Conservation (phyloP, 2,329 filamentous ascomycete species). For the Nemania serpens region DNA sequence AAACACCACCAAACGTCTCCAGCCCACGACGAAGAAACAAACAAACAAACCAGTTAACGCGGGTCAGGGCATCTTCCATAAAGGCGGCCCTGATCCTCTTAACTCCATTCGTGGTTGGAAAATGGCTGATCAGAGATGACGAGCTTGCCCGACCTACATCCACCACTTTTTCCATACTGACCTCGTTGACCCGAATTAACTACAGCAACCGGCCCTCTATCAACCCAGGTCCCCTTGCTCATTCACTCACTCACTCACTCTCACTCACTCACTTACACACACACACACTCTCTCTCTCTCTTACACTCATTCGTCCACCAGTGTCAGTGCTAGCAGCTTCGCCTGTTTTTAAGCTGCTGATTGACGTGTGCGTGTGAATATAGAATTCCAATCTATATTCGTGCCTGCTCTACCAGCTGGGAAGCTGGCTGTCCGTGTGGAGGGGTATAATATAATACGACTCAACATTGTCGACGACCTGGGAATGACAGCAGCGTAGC, state of each 20-base stretch:
- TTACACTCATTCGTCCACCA: background rate
- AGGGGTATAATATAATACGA: background rate
- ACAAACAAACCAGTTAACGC: background rate
- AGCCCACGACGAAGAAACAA: conserved; percentile 7
- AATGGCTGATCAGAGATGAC: conserved; percentile 38
- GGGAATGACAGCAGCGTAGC: background rate
- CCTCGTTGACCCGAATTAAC: conserved; percentile 27
- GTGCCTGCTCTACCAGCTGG: background rate
- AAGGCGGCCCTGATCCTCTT: conserved; percentile 19
- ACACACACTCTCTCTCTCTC: conserved; percentile 1
- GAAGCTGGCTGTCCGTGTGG: background rate
- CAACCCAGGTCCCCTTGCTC: background rate
- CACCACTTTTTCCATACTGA: conserved; percentile 6
- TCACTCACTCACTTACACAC: background rate
- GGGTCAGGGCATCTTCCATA: conserved; percentile 15
- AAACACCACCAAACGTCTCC: conserved; percentile 9
- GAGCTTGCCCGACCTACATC: conserved; percentile 21
- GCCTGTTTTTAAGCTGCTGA: conserved; percentile 1
- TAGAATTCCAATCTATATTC: background rate
- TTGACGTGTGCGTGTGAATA: conserved; percentile 4
- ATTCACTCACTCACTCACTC: background rate
- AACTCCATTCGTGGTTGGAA: conserved; percentile 21
- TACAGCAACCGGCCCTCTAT: background rate
- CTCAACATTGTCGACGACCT: background rate
- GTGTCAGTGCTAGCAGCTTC: conserved; percentile 2